Evolutionary conservation across 2,329 filamentous ascomycete species (phyloP), one percentile per base, ranked within the genome.

Genomic region (Chaetomium globosum): DNA sequence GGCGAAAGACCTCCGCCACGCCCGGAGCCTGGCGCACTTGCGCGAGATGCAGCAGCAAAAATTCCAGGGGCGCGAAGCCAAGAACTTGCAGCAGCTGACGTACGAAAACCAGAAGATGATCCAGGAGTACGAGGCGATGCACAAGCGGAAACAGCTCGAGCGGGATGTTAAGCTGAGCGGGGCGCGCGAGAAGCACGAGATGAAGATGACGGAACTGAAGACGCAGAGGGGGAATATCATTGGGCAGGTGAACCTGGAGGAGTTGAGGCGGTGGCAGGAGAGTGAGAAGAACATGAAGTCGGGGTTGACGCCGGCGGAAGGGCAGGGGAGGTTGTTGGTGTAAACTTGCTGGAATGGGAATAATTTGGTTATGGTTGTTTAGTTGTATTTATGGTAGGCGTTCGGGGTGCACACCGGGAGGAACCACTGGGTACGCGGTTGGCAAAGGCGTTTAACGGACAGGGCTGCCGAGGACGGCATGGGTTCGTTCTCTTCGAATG

Each of bases 221-320:
- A 69, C 69, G 23, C 62, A 68, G 21, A 64, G 70, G 56, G 70
- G 70, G 8, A 67, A 71, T 59, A 63, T 72, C 13, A 71, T 71
- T 61, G 71, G 71, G 21, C 65, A 70, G 52, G 70, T 70, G 2
- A 68, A 71, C 31, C 33, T 71, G 63, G 65, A 69, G 19, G 69
- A 72, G 63, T 13, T 72, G 59, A 68, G 67, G 58, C 48, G 66
- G 53, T 72, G 71, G 71, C 67, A 69, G 51, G 53, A 63, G 67
- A 64, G 59, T 43, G 64, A 66, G 57, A 53, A 36, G 55, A 21
- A 53, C 19, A 43, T 33, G 57, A 57, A 57, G 28, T 1, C 30
- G 31, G 55, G 39, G 5, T 12, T 28, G 16, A n/a, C 26, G 30
- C 31, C 31, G 21, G 30, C 23, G 30, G 28, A 33, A 43, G 52